phyloP scores from a whole-genome alignment of 768 basidiomycete genomes.

The Peribolospora baueri region DNA sequence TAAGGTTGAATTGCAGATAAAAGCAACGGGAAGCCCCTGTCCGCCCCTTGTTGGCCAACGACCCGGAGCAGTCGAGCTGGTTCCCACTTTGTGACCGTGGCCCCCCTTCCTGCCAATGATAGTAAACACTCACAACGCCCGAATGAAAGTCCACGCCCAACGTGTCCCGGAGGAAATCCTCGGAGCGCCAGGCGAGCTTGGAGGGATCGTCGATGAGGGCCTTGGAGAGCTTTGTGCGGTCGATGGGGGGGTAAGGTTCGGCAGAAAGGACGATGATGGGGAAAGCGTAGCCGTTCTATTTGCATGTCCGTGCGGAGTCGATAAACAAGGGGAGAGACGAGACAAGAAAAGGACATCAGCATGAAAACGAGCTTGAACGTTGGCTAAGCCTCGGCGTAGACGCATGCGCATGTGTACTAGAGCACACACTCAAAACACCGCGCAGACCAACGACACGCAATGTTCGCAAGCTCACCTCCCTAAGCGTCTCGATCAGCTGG shows the following conservation, averaged over 20 bases:
- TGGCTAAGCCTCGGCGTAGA: background rate
- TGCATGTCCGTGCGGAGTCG: background rate
- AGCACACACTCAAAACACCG: background rate
- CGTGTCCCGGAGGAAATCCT: conserved; percentile 46
- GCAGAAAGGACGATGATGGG: conserved; percentile 55
- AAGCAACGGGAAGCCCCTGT: no score
- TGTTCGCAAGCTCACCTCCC: conserved; percentile 32
- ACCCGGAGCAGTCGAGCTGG: conserved; percentile 25
- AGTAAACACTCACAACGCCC: conserved; percentile 12
- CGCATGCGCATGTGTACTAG: no score
- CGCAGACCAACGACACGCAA: background rate
- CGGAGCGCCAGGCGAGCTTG: conserved; percentile 49
- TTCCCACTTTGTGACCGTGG: background rate
- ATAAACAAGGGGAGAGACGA: no score
- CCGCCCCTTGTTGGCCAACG: no score
- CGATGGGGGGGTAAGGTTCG: conserved; percentile 58
- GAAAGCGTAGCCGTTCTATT: conserved; percentile 49
- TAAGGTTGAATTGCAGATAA: conserved; percentile 34
- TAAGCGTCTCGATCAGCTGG: conserved; percentile 50
- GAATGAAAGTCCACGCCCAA: conserved; percentile 17
- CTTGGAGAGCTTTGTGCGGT: conserved; percentile 77
- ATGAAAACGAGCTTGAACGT: no score
- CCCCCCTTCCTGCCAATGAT: no score
- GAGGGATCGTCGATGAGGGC: conserved; percentile 48
- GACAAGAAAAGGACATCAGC: no score